Conservation (phyloP, 1,284 basidiomycete species). For the Pterulicium gracile region DNA sequence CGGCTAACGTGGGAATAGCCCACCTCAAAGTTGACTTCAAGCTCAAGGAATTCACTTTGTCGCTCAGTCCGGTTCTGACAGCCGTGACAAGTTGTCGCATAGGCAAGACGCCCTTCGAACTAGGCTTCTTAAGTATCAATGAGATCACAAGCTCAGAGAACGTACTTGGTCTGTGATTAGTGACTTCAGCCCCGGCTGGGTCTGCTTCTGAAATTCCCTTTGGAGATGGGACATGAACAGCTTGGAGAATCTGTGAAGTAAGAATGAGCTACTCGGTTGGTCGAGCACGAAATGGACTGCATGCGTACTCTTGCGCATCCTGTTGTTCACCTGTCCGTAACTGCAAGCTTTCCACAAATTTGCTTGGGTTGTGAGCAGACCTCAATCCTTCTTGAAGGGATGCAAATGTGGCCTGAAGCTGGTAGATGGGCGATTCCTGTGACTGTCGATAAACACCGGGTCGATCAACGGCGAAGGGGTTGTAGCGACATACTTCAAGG, state of each 20-base stretch:
- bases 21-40: conserved; percentile 78
- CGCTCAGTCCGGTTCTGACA: conserved; percentile 64
- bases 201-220: conserved; percentile 73
- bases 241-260: conserved; percentile 69
- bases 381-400: conserved; percentile 66
- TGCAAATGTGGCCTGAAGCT: conserved; percentile 70
- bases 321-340: conserved; percentile 79
- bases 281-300: conserved; percentile 4
- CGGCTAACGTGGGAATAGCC: conserved; percentile 6
- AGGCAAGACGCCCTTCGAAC: conserved; percentile 80
- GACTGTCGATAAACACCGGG: no score
- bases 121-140: conserved; percentile 19
- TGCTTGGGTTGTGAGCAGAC: conserved; percentile 69
- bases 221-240: conserved; percentile 85
- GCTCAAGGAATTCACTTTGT: conserved; percentile 65
- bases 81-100: conserved; percentile 63
- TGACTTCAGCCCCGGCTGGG: conserved; percentile 44
- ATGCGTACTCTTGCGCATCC: conserved; percentile 85
- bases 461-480: conserved; percentile 7
- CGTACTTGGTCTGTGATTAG: conserved; percentile 62
- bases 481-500: conserved; percentile 36
- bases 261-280: conserved; percentile 10
- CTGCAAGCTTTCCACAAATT: conserved; percentile 73
- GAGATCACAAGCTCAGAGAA: background rate
- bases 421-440: conserved; percentile 68